phyloP scores from a whole-genome alignment of 2,329 filamentous ascomycete species.

The Lecanicillium sp. region DNA sequence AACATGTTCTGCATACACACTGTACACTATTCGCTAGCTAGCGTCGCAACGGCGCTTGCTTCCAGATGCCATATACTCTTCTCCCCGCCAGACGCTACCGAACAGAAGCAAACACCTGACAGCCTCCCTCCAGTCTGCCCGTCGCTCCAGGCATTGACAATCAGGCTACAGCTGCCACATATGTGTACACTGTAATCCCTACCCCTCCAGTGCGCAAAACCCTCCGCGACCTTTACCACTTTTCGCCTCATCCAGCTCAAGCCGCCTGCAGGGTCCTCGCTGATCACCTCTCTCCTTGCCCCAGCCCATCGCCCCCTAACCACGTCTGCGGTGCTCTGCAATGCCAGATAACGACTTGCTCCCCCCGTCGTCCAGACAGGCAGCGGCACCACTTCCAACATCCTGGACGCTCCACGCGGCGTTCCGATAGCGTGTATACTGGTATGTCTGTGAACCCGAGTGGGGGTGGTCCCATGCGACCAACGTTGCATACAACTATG shows the following conservation, averaged over 20 bases:
- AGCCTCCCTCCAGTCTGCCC: too few relatives aligned
- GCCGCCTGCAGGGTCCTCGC: neutral
- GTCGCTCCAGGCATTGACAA: too few relatives aligned
- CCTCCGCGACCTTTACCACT: neutral
- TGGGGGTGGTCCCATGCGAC: neutral
- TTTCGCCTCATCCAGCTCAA: neutral
- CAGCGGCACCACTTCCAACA: neutral
- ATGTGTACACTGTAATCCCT: too few relatives aligned
- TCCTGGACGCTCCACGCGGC: neutral
- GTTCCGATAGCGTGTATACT: neutral
- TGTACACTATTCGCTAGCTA: neutral
- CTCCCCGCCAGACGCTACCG: neutral
- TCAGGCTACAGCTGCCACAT: too few relatives aligned
- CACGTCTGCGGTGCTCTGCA: too few relatives aligned
- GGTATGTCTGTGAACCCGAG: neutral
- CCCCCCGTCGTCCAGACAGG: neutral
- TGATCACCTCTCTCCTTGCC: neutral
- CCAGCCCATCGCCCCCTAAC: neutral
- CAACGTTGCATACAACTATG: neutral
- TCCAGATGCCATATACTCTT: neutral
- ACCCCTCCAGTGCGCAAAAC: too few relatives aligned
- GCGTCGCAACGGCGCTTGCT: slow-evolving; percentile 2
- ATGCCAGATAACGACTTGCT: neutral
- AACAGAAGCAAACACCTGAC: neutral
- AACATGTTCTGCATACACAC: neutral